Percentiles rank a stretch among this genome's conserved stretches.
phyloP scores from a whole-genome alignment of 306 rosid species.

The Acacia acuminata region DNA sequence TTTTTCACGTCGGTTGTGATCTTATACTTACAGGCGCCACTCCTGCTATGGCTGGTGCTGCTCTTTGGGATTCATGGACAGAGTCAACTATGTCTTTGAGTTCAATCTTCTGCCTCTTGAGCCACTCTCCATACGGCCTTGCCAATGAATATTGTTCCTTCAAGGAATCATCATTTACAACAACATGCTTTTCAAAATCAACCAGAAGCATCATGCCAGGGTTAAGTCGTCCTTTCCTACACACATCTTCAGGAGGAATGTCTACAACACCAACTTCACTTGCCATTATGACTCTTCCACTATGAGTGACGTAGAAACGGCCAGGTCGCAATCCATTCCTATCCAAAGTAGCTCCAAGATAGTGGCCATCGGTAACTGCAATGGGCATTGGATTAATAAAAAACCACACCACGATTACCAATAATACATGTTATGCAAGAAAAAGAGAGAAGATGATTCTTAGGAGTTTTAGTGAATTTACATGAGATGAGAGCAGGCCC shows the following conservation, averaged over 20 bases:
- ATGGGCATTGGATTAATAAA: conserved; percentile 14
- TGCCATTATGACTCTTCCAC: conserved; percentile 96
- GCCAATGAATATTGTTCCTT: conserved; percentile 89
- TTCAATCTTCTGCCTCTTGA: conserved; percentile 82
- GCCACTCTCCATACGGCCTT: conserved; percentile 93
- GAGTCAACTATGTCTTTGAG: conserved; percentile 78
- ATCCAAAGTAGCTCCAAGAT: conserved; percentile 98
- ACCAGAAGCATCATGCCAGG: conserved; percentile 99
- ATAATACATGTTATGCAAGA: background rate
- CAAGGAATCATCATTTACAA: conserved; percentile 93
- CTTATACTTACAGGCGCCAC: conserved; percentile 64
- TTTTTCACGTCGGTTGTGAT: background rate
- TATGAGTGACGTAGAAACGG: conserved; percentile 93
- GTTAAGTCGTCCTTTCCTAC: conserved; percentile 91
- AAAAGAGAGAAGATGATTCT: background rate
- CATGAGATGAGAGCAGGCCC: conserved; percentile 99
- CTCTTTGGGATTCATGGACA: conserved; percentile 65
- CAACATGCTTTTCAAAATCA: conserved; percentile 90
- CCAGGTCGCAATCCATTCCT: conserved; percentile 97
- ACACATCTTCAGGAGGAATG: conserved; percentile 85
- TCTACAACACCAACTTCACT: conserved; percentile 99
- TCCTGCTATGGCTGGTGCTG: conserved; percentile 75
- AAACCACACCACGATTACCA: background rate
- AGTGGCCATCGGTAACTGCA: conserved; percentile 97
- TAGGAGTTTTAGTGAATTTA: conserved; percentile 28